These are phyloP conservation scores for Vigna trinervia DNA, from an alignment of 306 rosid species.

Conservation along the genomic window DNA sequence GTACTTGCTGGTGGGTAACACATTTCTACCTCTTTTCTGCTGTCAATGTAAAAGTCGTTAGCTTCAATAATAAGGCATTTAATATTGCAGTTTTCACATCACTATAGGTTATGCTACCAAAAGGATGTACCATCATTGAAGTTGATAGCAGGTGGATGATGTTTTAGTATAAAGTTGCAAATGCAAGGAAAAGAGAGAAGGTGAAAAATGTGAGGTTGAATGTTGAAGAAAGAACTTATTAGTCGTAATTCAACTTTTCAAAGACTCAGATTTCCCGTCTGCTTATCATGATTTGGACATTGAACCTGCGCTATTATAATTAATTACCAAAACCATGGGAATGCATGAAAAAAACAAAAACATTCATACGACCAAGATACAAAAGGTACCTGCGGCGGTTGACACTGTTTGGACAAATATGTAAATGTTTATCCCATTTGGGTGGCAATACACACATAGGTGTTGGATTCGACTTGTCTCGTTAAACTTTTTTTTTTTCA, in stretches of 20 bases:
- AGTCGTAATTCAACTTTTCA: slow-evolving; percentile 20
- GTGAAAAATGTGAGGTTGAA: not conserved
- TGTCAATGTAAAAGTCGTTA: not conserved
- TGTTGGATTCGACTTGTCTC: too few relatives aligned
- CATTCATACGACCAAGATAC: slow-evolving; percentile 7
- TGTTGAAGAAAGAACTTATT: not conserved
- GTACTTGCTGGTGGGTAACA: slow-evolving; percentile 27
- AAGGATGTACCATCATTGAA: not conserved
- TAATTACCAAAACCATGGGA: not conserved
- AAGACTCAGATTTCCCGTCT: slow-evolving; percentile 6
- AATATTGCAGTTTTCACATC: slow-evolving; percentile 26
- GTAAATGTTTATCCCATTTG: not conserved
- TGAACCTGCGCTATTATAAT: not conserved
- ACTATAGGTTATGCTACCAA: not conserved
- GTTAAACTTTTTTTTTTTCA: too few relatives aligned
- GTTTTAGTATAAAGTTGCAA: slow-evolving; percentile 25
- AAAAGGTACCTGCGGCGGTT: not conserved
- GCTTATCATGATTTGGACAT: slow-evolving; percentile 23
- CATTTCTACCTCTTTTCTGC: slow-evolving; percentile 17
- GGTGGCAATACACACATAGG: not conserved
- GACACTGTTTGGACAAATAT: not conserved
- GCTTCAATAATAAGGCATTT: slow-evolving; percentile 30
- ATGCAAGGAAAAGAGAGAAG: not conserved
- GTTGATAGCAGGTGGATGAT: slow-evolving; percentile 6
- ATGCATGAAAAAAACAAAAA: slow-evolving; percentile 8